These are phyloP conservation scores for Alternaria viburni DNA, from an alignment of 2,329 filamentous ascomycete species.

Conservation along the genomic window DNA sequence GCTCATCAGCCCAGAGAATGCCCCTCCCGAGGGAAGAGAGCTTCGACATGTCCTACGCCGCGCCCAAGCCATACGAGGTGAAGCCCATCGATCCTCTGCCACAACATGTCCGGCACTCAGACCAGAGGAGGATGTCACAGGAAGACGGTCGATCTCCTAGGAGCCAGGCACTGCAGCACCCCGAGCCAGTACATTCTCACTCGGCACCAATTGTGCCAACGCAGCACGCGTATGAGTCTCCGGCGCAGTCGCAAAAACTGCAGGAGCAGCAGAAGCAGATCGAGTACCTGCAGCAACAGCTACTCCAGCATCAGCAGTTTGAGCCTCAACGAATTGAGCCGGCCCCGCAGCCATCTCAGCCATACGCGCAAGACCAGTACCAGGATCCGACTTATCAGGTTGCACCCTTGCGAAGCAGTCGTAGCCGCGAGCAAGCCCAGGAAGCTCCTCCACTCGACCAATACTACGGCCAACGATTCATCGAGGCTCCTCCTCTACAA, in stretches of 20 bases:
- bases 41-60: slow-evolving; percentile 47
- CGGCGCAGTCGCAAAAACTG: slow-evolving; percentile 11
- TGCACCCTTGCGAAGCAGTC: slow-evolving; percentile 41
- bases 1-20: slow-evolving; percentile 28
- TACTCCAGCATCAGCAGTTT: slow-evolving; percentile 20
- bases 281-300: slow-evolving; percentile 15
- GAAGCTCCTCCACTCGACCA: slow-evolving; percentile 36
- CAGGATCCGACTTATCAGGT: slow-evolving; percentile 43
- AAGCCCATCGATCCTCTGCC: slow-evolving; percentile 37
- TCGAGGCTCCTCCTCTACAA: slow-evolving; percentile 25
- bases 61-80: slow-evolving; percentile 46
- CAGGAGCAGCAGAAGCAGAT: slow-evolving; percentile 22
- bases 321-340: slow-evolving; percentile 24
- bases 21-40: slow-evolving; percentile 27
- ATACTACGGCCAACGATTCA: slow-evolving; percentile 44
- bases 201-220: slow-evolving; percentile 54
- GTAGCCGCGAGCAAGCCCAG: slow-evolving; percentile 32
- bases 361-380: slow-evolving; percentile 29
- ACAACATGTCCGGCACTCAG: slow-evolving; percentile 29
- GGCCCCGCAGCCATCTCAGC: slow-evolving; percentile 10
- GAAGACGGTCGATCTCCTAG: slow-evolving; percentile 34
- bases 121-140: slow-evolving; percentile 31
- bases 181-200: slow-evolving; percentile 51
- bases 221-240: slow-evolving; percentile 32
- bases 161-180: slow-evolving; percentile 30